Base-by-base conservation (phyloP, 2,329 filamentous ascomycete species). In the Talaromyces albobiverticillius region DNA sequence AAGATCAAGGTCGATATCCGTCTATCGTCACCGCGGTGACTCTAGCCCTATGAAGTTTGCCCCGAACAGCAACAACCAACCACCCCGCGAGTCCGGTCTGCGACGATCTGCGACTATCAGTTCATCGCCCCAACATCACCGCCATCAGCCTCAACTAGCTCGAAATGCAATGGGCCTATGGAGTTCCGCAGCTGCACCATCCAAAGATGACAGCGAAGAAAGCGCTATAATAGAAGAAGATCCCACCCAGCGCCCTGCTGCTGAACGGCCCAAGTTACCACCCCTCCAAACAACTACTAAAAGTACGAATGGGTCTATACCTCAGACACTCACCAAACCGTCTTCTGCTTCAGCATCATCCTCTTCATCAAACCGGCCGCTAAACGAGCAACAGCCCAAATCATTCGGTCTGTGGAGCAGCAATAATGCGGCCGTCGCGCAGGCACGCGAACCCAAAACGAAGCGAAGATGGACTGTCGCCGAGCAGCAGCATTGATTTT, bases 391-490 rank as follows among this genome's bases (percentile, higher is more conserved):
- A 29, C 47, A 41, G 9, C 25, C 26, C 34, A 55, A 55, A 16
- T 69, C 65, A 6, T 65, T 65, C 13, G 71, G 68, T 13, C 64
- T 74, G 13, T 74, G 72, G 71, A 67, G 70, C 26, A 29, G 26
- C 0, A 68, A 68, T 0, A 68, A 67, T 60, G 60, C 63, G 7
- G 61, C 62, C 8, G 50, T 64, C 14, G 59, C 64, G 40, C 64
- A 64, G 36, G 65, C 67, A 26, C 64, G 63, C 26, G 66, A 70
- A 22, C 47, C 55, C 4, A 57, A 58, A 31, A 56, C 63, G 16
- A 67, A 66, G 51, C 66, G 71, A 45, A 67, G 71, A 50, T 74
- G 71, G 71, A 72, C 71, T 2, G 63, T 74, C 46, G 62, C 68
- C 8, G 71, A 74, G 55, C 64, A 40, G 13, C 46, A 13, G 3